These are phyloP conservation scores for Bretziella fagacearum DNA, from an alignment of 2,329 filamentous ascomycete genomes.

Conservation along the genomic window DNA sequence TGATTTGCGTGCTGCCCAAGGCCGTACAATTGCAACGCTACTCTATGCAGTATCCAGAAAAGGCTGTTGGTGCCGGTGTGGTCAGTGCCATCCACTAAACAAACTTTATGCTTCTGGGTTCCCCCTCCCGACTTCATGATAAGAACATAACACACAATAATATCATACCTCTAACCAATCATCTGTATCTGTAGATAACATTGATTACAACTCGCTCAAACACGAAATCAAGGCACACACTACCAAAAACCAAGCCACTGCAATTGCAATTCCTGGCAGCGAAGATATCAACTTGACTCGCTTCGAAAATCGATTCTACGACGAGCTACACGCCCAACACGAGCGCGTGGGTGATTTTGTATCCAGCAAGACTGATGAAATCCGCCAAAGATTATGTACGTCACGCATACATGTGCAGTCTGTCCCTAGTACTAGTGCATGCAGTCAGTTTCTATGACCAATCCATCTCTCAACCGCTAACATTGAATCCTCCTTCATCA, in stretches of 20 bases:
- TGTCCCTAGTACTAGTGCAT: no score
- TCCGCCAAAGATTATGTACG: conserved; percentile 51
- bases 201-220: conserved; percentile 80
- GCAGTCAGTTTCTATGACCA: no score
- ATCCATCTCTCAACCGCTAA: no score
- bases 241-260: conserved; percentile 48
- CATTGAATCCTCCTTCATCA: no score
- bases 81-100: no score
- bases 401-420: background rate
- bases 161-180: no score
- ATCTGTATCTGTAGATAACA: conserved; percentile 43
- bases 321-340: conserved; percentile 56
- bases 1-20: no score
- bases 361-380: conserved; percentile 62
- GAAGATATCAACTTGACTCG: conserved; percentile 38
- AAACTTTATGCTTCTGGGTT: background rate
- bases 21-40: no score
- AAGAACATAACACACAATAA: background rate
- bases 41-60: no score
- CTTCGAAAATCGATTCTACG: conserved; percentile 57
- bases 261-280: conserved; percentile 59
- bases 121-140: background rate
- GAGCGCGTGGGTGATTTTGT: conserved; percentile 65
- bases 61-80: no score
- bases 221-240: conserved; percentile 70